Base-by-base conservation (phyloP, 306 rosid species). In the Trichosanthes truncata region DNA sequence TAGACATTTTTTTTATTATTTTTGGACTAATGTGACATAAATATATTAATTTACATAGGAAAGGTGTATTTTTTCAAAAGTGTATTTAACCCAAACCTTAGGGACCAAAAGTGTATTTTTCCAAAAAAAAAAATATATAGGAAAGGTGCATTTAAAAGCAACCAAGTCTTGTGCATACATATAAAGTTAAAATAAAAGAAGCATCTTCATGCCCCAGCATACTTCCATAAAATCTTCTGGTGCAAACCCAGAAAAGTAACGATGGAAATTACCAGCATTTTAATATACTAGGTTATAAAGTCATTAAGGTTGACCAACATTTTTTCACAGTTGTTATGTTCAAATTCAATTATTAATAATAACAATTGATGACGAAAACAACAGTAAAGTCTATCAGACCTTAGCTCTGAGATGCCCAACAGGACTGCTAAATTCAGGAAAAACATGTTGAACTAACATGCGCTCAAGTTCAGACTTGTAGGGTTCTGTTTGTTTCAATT, bases 351-450 rank as follows among this genome's bases (percentile, higher is more conserved):
- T 68, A 5, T 40, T 68, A 29, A 40, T 68, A 68, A n/a, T 13
- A n/a, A 67, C 33, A 40, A 41, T 1, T 36, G 13, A 63, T 1
- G 23, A 67, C 31, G 25, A 45, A 3, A 60, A 35, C 12, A 45
- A 21, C 29, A 62, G 49, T 1, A 26, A 81, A 72, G 83, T 61
- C 71, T 29, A 79, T 45, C 86, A 78, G 80, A 92, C 98, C 97
- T 94, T 94, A 43, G 98, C 98, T 81, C 98, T 89, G 63, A 94
- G 98, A 88, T 94, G 97, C 83, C 98, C 98, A 87, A 88, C 88
- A 8, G 90, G 96, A 87, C 96, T 92, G 86, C 85, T 88, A 84
- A 94, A 94, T 88, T 94, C 98, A 10, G 95, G 98, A 86, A 94
- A 94, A 62, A 94, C 98, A 80, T 94, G 98, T 82, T 94, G 97